Conservation (phyloP, 192 early-diverging fungal genomes). For the Podila clonocystis region DNA sequence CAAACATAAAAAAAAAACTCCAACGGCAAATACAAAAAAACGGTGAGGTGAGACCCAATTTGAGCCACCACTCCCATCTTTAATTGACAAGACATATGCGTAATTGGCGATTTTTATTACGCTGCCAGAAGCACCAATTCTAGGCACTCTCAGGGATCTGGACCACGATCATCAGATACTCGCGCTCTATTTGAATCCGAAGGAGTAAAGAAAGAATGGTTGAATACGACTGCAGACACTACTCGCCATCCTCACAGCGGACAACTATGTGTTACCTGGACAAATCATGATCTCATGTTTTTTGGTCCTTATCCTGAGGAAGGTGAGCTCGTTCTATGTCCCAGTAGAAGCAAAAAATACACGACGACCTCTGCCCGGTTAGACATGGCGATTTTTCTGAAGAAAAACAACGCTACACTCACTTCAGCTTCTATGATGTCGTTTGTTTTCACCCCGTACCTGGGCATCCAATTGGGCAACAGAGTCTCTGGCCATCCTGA, state of each 20-base stretch:
- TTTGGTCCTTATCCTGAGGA: constrained; percentile 91
- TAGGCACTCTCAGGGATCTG: constrained; percentile 70
- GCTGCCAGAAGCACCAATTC: not conserved
- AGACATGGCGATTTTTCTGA: no score
- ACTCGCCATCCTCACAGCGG: not conserved
- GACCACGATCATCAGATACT: constrained; percentile 85
- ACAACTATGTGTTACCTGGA: constrained; percentile 67
- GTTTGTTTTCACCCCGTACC: constrained; percentile 50
- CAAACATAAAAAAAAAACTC: no score
- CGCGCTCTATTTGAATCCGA: constrained; percentile 67
- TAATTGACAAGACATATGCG: no score
- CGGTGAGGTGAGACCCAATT: no score
- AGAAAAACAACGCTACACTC: no score
- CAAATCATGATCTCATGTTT: constrained; percentile 98
- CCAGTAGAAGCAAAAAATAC: not conserved
- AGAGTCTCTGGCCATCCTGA: constrained; percentile 77
- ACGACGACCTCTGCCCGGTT: not conserved
- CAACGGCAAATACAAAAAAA: no score
- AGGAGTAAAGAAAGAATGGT: not conserved
- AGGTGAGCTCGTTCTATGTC: constrained; percentile 90
- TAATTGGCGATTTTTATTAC: no score
- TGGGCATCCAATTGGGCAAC: constrained; percentile 87
- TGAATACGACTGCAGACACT: not conserved
- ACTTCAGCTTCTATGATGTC: no score
- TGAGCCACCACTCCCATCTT: no score